Conservation (phyloP, 257 asterid species). For the Solanum etuberosum region DNA sequence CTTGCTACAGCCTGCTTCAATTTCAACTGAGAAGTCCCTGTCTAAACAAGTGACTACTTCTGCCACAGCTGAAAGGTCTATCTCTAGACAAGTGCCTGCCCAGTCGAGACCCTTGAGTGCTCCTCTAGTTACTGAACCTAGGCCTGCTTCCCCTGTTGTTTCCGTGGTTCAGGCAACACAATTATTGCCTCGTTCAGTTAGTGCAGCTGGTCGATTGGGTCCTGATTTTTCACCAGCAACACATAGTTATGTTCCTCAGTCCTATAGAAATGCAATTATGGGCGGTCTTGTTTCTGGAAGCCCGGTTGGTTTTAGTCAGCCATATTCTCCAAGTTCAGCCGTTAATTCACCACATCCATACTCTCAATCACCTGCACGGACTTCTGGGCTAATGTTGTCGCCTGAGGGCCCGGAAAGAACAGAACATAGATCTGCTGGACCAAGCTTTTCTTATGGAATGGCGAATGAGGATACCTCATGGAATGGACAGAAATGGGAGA, state of each 20-base stretch:
- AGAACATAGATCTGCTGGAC: constrained; percentile 27
- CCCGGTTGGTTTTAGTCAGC: constrained; percentile 32
- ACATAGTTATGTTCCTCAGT: constrained; percentile 53
- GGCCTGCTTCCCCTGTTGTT: constrained; percentile 37
- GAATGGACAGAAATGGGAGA: constrained; percentile 47
- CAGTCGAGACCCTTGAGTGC: constrained; percentile 79
- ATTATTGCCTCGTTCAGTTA: constrained; percentile 46
- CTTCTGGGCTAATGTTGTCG: constrained; percentile 31
- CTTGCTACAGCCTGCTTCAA: not conserved
- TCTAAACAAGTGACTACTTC: constrained; percentile 13
- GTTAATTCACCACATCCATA: constrained; percentile 24
- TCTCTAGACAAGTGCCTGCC: constrained; percentile 25
- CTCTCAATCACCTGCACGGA: constrained; percentile 27
- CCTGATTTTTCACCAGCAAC: constrained; percentile 44
- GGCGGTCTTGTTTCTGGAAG: constrained; percentile 39
- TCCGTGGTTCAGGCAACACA: constrained; percentile 52
- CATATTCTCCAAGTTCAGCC: constrained; percentile 34
- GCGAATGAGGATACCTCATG: constrained; percentile 29
- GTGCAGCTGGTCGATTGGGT: constrained; percentile 75
- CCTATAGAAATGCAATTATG: constrained; percentile 74
- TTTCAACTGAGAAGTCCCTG: not conserved
- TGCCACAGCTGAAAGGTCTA: constrained; percentile 18
- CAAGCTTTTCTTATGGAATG: constrained; percentile 51
- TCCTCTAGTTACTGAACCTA: constrained; percentile 46
- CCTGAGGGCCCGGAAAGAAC: constrained; percentile 35